Evolutionary conservation across 805 yeast species (phyloP).

Genomic region (Teunomyces panamensis): DNA sequence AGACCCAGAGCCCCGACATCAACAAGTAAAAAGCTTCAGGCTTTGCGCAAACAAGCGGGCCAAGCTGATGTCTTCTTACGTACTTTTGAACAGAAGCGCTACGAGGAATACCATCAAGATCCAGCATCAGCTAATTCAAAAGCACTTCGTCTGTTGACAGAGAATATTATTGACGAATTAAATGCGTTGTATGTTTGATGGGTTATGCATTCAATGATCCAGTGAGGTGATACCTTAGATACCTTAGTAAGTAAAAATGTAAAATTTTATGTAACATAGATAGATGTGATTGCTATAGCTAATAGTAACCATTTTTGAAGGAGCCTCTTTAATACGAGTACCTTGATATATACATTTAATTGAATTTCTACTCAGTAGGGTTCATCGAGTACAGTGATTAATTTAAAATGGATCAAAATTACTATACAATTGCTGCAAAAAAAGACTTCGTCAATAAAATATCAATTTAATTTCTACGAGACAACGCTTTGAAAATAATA

Average conservation of each 20-base stretch:
- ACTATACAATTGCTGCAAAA: too few relatives aligned
- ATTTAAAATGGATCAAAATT: too few relatives aligned
- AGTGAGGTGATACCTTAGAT: background rate
- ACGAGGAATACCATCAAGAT: background rate
- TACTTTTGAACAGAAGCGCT: background rate
- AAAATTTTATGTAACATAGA: background rate
- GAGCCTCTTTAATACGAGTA: too few relatives aligned
- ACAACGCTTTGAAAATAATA: too few relatives aligned
- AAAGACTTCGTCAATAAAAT: too few relatives aligned
- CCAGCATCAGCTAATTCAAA: background rate
- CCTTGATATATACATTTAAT: too few relatives aligned
- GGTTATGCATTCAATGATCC: too few relatives aligned
- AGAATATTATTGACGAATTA: slow-evolving; percentile 7
- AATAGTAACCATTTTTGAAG: too few relatives aligned
- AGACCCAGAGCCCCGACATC: background rate
- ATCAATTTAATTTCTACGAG: too few relatives aligned
- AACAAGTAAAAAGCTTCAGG: slow-evolving; percentile 2
- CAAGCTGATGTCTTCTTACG: background rate
- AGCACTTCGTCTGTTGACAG: slow-evolving; percentile 4
- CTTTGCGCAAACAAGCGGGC: background rate
- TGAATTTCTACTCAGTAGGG: too few relatives aligned
- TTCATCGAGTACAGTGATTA: too few relatives aligned
- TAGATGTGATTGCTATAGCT: too few relatives aligned
- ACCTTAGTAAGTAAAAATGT: background rate
- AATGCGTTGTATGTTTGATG: background rate